phyloP scores from a whole-genome alignment of 176 grass and related monocot genomes.

The Oryza glumipatula region DNA sequence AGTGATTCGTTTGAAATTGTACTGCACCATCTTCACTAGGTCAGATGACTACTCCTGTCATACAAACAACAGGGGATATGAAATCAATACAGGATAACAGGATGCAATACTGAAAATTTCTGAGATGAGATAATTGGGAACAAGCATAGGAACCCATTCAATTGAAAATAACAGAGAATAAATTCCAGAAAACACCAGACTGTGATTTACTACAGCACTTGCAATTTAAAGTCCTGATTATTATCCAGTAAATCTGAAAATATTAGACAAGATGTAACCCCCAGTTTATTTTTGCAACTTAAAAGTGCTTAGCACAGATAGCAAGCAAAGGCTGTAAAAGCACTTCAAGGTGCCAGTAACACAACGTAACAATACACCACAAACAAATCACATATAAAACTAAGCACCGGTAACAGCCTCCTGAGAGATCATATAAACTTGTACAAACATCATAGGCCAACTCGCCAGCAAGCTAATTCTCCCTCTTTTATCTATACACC shows the following conservation, averaged over 20 bases:
- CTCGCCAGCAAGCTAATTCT: background rate
- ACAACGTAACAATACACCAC: background rate
- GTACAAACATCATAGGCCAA: background rate
- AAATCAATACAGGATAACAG: background rate
- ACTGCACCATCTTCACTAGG: constrained; percentile 63
- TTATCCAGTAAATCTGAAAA: background rate
- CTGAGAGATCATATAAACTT: background rate
- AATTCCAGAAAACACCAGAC: background rate
- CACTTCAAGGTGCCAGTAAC: background rate
- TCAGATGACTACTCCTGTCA: constrained; percentile 3
- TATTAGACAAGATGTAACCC: background rate
- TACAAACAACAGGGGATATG: background rate
- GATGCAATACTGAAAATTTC: background rate
- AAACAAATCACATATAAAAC: background rate
- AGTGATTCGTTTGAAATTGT: constrained; percentile 79
- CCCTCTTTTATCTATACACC: background rate
- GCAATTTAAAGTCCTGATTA: background rate
- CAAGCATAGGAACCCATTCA: background rate
- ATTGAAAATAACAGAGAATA: background rate
- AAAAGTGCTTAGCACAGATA: background rate
- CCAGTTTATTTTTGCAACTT: background rate
- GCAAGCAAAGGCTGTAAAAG: background rate
- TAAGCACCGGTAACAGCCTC: background rate
- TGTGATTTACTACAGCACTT: background rate
- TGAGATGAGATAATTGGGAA: background rate